Percentiles rank a stretch among this genome's conserved stretches.
Evolutionary conservation across 1,284 basidiomycete species (phyloP).

Genomic region (Naganishia albida): DNA sequence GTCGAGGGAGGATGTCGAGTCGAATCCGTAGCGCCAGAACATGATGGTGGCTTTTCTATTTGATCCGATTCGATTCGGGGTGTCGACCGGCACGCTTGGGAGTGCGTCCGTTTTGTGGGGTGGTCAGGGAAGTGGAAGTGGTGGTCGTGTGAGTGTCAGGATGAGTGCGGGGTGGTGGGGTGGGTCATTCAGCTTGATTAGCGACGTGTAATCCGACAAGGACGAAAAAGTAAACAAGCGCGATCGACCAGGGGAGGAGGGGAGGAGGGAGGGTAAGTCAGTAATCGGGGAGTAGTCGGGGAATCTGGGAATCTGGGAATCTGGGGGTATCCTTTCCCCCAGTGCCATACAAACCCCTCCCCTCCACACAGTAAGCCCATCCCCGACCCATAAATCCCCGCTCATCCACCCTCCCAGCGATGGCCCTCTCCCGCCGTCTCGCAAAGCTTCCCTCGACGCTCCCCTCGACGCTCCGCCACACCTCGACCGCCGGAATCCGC

Average conservation of each 20-base stretch:
- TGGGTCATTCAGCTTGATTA: neutral
- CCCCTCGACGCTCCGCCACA: neutral
- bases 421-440: constrained; percentile 10
- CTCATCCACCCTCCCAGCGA: neutral
- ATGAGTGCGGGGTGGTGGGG: too few relatives aligned
- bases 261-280: too few relatives aligned
- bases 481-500: neutral
- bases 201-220: neutral
- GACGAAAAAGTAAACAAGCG: too few relatives aligned
- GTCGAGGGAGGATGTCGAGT: constrained; percentile 51
- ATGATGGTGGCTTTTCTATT: constrained; percentile 41
- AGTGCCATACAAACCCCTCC: too few relatives aligned
- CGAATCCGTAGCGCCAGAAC: constrained; percentile 54
- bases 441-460: neutral
- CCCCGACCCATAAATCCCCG: too few relatives aligned
- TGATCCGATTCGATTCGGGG: neutral
- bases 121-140: neutral
- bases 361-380: too few relatives aligned
- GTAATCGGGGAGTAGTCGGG: too few relatives aligned
- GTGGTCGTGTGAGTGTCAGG: neutral
- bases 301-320: too few relatives aligned
- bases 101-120: neutral
- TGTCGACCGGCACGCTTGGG: neutral
- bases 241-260: too few relatives aligned
- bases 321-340: too few relatives aligned